These are phyloP conservation scores for Pyrrhoderma lamaoense DNA, from an alignment of 1,284 basidiomycete genomes.

Conservation along the genomic window DNA sequence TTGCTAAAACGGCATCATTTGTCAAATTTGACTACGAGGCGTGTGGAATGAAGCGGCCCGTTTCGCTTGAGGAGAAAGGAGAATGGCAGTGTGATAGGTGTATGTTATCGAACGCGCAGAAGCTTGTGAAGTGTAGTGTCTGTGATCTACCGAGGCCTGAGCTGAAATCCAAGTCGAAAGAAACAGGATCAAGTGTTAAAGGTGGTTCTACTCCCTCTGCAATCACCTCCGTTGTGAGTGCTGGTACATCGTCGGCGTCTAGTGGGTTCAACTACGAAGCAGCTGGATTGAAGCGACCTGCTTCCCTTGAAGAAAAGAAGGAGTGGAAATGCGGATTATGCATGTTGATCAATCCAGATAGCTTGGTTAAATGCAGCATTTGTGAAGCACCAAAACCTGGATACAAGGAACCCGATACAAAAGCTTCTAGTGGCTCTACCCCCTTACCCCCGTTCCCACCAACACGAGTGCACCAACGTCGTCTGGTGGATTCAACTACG, in stretches of 20 bases:
- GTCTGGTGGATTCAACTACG: conserved; percentile 42
- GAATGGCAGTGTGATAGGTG: conserved; percentile 41
- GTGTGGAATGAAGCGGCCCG: conserved; percentile 38
- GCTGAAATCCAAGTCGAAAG: conserved; percentile 15
- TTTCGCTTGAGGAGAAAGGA: conserved; percentile 24
- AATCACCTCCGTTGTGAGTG: too few species aligned
- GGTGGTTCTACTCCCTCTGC: too few species aligned
- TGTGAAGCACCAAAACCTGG: conserved; percentile 37
- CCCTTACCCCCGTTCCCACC: too few species aligned
- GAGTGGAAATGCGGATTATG: conserved; percentile 41
- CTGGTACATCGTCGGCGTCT: conserved; percentile 2
- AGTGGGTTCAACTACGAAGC: conserved; percentile 43
- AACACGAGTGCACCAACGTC: too few species aligned
- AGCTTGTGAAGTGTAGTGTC: conserved; percentile 31
- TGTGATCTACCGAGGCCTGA: conserved; percentile 32
- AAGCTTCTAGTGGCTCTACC: too few species aligned
- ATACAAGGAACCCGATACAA: conserved; percentile 9
- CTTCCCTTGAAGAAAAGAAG: conserved; percentile 24
- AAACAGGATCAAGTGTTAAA: too few species aligned
- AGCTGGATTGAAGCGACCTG: conserved; percentile 39
- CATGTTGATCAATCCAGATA: conserved; percentile 32
- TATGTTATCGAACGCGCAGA: conserved; percentile 32
- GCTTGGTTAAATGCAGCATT: conserved; percentile 31
- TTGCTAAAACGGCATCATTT: conserved; percentile 9
- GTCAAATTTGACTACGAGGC: conserved; percentile 42